Conservation (phyloP, 2,329 filamentous ascomycete species). For the Cladosporium sp. region DNA sequence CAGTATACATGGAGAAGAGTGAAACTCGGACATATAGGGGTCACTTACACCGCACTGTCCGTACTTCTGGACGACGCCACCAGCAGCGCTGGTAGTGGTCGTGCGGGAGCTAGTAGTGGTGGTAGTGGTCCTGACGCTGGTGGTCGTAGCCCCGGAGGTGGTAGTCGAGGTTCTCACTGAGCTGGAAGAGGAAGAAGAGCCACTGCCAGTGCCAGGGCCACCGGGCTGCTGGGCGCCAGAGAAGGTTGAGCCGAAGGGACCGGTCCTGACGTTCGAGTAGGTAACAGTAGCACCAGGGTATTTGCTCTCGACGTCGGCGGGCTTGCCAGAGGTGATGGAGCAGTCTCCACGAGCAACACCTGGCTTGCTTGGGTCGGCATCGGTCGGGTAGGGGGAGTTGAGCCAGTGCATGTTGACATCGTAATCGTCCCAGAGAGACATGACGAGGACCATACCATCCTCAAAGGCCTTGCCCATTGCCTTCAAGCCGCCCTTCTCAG, state of each 20-base stretch:
- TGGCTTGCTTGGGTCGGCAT: constrained; percentile 29
- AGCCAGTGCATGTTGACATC: constrained; percentile 73
- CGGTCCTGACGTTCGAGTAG: constrained; percentile 62
- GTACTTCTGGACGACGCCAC: constrained; percentile 13
- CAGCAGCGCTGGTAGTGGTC: constrained; percentile 14
- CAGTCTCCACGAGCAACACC: constrained; percentile 56
- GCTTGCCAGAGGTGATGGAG: constrained; percentile 55
- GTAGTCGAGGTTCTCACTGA: background rate
- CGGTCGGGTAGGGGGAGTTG: constrained; percentile 48
- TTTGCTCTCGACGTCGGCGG: constrained; percentile 50
- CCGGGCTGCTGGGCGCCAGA: constrained; percentile 14
- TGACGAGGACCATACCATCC: constrained; percentile 65
- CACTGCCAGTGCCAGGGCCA: constrained; percentile 18
- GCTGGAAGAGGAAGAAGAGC: constrained; percentile 25
- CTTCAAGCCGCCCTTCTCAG: constrained; percentile 56
- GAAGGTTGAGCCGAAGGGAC: constrained; percentile 61
- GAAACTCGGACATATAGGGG: background rate
- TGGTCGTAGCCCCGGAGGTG: constrained; percentile 18
- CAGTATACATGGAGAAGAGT: background rate
- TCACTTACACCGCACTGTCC: constrained; percentile 22
- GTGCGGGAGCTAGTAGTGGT: constrained; percentile 4
- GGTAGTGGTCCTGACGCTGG: constrained; percentile 11
- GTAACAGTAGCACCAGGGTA: constrained; percentile 54
- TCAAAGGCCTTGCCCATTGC: constrained; percentile 58
- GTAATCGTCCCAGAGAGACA: constrained; percentile 69